Base-by-base conservation (phyloP, 1,139 yeast genomes). In the Entelexis paramagnoliae region DNA sequence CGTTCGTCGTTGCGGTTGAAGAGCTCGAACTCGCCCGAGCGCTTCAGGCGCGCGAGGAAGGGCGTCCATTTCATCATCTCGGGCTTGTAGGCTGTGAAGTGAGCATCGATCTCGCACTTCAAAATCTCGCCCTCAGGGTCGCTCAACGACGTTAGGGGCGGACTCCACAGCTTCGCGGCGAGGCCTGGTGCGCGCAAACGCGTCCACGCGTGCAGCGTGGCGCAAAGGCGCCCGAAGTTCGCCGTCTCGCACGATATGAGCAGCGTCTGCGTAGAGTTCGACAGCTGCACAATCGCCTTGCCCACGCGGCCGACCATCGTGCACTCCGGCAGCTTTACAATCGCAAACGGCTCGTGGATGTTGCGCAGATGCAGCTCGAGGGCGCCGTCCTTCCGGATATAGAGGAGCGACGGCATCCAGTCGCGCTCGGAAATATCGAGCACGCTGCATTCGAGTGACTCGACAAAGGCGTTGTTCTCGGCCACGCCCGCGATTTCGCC, bases 1-100 rank as follows among this genome's bases (percentile, higher is more conserved):
- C 91, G 88, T 64, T 83, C 88, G 49, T 74, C 70, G 61, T 82
- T 38, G 22, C 43, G 78, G 70, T 35, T 82, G 68, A 43, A 86
- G 65, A 59, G 82, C 79, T 43, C 42, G 52, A 87, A 70, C 9
- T 72, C 63, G 6, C 96, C 96, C 60, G 79, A 73, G 3, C 82
- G 76, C 59, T 77, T 79, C 49, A 86, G 65, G 11, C 80, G 81
- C 0, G 91, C 94, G 77, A 81, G 80, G 1, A 86, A 80, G 49
- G 74, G 76, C 61, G 81, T 82, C 95, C 95, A 86, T 2, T 79
- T 79, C 58, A 79, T 45, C 42, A 57, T 55, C 14, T 53, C 50
- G n/a, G 51, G 51, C 29, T 54, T 55, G 29, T 47, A 49, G 20
- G 57, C 55, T 1, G 66, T 67, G 51, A 64, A 61, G 48, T 53